Evolutionary conservation across 257 asterid genomes (phyloP).

Genomic region (Echium plantagineum): DNA sequence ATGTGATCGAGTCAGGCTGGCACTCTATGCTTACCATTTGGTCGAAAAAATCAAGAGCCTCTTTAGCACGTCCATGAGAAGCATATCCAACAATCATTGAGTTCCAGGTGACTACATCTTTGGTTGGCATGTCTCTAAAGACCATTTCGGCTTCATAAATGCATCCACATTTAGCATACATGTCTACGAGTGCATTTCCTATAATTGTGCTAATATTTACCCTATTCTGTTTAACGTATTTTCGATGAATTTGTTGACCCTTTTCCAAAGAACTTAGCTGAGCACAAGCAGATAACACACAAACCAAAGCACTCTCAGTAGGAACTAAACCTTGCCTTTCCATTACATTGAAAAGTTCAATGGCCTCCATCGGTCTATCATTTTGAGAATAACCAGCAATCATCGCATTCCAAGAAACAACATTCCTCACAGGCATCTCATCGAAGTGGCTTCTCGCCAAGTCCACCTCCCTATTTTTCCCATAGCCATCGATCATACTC

Average conservation of each 20-base stretch:
- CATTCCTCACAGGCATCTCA: slow-evolving; percentile 60
- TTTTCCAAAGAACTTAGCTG: slow-evolving; percentile 48
- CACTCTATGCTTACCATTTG: slow-evolving; percentile 24
- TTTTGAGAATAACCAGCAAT: slow-evolving; percentile 69
- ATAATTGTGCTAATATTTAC: slow-evolving; percentile 31
- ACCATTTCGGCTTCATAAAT: slow-evolving; percentile 41
- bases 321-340: slow-evolving; percentile 40
- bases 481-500: slow-evolving; percentile 57
- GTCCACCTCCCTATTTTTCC: slow-evolving; percentile 52
- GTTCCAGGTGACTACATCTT: slow-evolving; percentile 63
- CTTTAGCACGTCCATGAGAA: slow-evolving; percentile 46
- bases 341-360: slow-evolving; percentile 48
- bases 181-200: slow-evolving; percentile 53
- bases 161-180: slow-evolving; percentile 67
- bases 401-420: slow-evolving; percentile 74
- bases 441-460: slow-evolving; percentile 43
- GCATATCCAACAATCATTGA: slow-evolving; percentile 63
- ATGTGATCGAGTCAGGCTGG: slow-evolving; percentile 57
- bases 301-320: slow-evolving; percentile 50
- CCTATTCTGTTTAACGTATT: slow-evolving; percentile 33
- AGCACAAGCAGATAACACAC: slow-evolving; percentile 73
- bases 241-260: slow-evolving; percentile 32
- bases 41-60: slow-evolving; percentile 48
- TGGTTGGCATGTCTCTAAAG: slow-evolving; percentile 36
- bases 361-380: slow-evolving; percentile 49